These are phyloP conservation scores for Lycium barbarum DNA, from an alignment of 257 asterid genomes.

Conservation along the genomic window DNA sequence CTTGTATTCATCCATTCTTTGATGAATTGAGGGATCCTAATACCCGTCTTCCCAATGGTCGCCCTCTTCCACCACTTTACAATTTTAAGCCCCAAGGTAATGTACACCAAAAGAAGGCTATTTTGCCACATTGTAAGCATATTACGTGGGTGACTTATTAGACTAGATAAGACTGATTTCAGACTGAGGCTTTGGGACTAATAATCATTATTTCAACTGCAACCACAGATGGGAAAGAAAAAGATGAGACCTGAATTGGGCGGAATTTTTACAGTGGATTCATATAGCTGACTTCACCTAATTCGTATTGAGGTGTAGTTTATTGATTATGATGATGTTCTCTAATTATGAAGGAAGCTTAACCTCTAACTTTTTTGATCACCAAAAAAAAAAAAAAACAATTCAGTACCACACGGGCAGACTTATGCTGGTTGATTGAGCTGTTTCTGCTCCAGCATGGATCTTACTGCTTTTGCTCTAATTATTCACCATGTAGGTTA, in stretches of 20 bases:
- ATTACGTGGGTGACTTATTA: background rate
- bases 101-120: conserved; percentile 13
- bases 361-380: background rate
- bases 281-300: background rate
- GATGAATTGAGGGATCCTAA: conserved; percentile 91
- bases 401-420: background rate
- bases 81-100: conserved; percentile 91
- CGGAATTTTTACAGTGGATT: background rate
- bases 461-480: background rate
- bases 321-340: conserved; percentile 21
- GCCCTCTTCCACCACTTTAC: conserved; percentile 97
- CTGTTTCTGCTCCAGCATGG: conserved; percentile 16
- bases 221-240: background rate
- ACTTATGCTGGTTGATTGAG: conserved; percentile 18
- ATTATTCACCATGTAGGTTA: background rate
- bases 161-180: background rate
- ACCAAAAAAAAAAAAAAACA: background rate
- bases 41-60: conserved; percentile 92
- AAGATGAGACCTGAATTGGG: background rate
- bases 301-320: background rate
- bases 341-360: background rate
- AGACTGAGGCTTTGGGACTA: background rate
- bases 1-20: conserved; percentile 95
- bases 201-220: background rate
- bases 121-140: background rate